These are phyloP conservation scores for Nakazawaea laoshanensis DNA, from an alignment of 805 yeast species.

Conservation along the genomic window DNA sequence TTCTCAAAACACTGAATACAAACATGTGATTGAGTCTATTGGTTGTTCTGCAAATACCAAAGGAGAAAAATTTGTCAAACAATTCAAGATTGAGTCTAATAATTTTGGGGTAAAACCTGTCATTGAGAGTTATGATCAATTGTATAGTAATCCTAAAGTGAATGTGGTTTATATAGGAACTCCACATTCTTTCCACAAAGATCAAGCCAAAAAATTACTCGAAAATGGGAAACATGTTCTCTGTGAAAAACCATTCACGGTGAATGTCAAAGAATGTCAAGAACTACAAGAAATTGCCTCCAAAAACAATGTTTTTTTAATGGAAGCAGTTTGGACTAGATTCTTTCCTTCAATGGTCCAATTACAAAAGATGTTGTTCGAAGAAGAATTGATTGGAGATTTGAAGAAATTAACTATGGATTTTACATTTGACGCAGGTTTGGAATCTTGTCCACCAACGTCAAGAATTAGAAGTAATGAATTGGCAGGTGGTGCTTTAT, in stretches of 20 bases:
- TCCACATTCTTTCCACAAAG: slow-evolving; percentile 45
- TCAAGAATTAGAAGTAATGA: slow-evolving; percentile 33
- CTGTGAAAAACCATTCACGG: slow-evolving; percentile 48
- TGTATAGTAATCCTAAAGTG: slow-evolving; percentile 31
- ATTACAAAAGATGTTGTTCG: slow-evolving; percentile 26
- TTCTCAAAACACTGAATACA: slow-evolving; percentile 17
- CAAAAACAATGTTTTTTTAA: slow-evolving; percentile 32
- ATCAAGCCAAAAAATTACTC: slow-evolving; percentile 33
- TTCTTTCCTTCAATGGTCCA: slow-evolving; percentile 37
- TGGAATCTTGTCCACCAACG: slow-evolving; percentile 22
- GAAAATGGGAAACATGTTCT: slow-evolving; percentile 39
- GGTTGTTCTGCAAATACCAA: slow-evolving; percentile 29
- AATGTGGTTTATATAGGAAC: slow-evolving; percentile 47
- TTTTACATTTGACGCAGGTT: slow-evolving; percentile 27
- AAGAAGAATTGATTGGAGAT: slow-evolving; percentile 36
- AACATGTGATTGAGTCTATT: slow-evolving; percentile 27
- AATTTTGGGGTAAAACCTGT: slow-evolving; percentile 12
- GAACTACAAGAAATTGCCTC: slow-evolving; percentile 35
- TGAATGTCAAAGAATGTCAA: slow-evolving; percentile 34
- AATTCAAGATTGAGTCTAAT: slow-evolving; percentile 12
- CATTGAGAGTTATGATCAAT: slow-evolving; percentile 30
- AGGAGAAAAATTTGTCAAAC: slow-evolving; percentile 25
- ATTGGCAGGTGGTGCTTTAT: slow-evolving; percentile 48
- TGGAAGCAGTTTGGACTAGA: slow-evolving; percentile 57
- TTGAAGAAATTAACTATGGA: slow-evolving; percentile 34